These are phyloP conservation scores for Leishmania guyanensis DNA, from an alignment of 208 protist genomes.

Conservation along the genomic window DNA sequence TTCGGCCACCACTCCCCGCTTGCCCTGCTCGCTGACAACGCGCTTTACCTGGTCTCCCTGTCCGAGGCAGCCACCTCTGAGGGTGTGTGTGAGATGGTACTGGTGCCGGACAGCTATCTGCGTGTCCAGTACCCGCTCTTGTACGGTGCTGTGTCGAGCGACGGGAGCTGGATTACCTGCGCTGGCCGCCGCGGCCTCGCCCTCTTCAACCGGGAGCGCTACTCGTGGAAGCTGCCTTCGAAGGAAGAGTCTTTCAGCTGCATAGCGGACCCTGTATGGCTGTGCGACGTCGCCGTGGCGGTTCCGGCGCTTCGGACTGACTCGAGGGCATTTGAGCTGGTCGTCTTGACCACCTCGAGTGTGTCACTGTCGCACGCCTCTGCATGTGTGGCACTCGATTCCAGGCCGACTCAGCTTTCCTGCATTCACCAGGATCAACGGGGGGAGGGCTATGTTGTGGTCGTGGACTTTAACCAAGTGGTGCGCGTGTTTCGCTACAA, in stretches of 20 bases:
- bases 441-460: conserved; percentile 45
- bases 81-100: conserved; percentile 26
- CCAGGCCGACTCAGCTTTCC: conserved; percentile 37
- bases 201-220: conserved; percentile 41
- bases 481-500: conserved; percentile 58
- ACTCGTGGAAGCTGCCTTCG: conserved; percentile 46
- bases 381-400: conserved; percentile 31
- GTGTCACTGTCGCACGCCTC: conserved; percentile 29
- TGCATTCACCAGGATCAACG: conserved; percentile 39
- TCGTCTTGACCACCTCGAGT: conserved; percentile 33
- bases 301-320: conserved; percentile 36
- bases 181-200: conserved; percentile 47
- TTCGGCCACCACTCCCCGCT: conserved; percentile 41
- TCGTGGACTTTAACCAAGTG: conserved; percentile 30
- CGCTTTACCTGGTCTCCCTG: conserved; percentile 33
- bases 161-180: conserved; percentile 48
- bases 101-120: conserved; percentile 41
- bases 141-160: conserved; percentile 55
- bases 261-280: conserved; percentile 64
- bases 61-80: conserved; percentile 19
- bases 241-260: conserved; percentile 38
- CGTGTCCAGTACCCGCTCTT: conserved; percentile 57
- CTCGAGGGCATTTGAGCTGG: conserved; percentile 36
- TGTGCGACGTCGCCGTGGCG: conserved; percentile 43
- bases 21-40: conserved; percentile 33